Conservation (phyloP, 2,329 filamentous ascomycete species). For the Rhinocladiella similis region DNA sequence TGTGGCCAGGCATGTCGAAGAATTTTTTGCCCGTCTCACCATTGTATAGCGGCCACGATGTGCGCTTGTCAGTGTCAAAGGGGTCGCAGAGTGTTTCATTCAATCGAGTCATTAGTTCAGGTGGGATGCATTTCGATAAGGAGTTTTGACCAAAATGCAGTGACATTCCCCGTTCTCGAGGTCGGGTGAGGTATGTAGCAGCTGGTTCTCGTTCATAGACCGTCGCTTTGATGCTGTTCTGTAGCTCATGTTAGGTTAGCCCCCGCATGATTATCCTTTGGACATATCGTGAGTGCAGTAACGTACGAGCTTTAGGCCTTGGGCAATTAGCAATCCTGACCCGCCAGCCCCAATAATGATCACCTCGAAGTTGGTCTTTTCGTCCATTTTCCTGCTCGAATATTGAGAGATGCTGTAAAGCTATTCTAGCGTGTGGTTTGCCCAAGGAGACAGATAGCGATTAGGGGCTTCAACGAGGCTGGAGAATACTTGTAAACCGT, state of each 20-base stretch:
- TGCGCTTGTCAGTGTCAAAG: conserved; percentile 3
- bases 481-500: too few species aligned
- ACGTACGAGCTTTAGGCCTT: conserved; percentile 19
- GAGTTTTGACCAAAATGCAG: conserved; percentile 9
- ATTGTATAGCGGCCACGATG: conserved; percentile 11
- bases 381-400: too few species aligned
- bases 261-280: too few species aligned
- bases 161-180: conserved; percentile 21
- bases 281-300: too few species aligned
- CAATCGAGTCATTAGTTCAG: conserved; percentile 7
- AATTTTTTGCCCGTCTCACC: conserved; percentile 17
- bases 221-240: conserved; percentile 10
- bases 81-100: conserved; percentile 8
- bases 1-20: conserved; percentile 7
- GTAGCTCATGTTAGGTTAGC: too few species aligned
- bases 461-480: too few species aligned
- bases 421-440: too few species aligned
- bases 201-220: conserved; percentile 14
- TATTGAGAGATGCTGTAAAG: too few species aligned
- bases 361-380: conserved; percentile 1
- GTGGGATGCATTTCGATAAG: conserved; percentile 11
- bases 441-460: too few species aligned
- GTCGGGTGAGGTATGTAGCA: conserved; percentile 7
- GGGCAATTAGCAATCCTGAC: conserved; percentile 17
- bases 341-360: conserved; percentile 15